Evolutionary conservation across 2,329 filamentous ascomycete species (phyloP).

Genomic region (Leptodontidium sp.): DNA sequence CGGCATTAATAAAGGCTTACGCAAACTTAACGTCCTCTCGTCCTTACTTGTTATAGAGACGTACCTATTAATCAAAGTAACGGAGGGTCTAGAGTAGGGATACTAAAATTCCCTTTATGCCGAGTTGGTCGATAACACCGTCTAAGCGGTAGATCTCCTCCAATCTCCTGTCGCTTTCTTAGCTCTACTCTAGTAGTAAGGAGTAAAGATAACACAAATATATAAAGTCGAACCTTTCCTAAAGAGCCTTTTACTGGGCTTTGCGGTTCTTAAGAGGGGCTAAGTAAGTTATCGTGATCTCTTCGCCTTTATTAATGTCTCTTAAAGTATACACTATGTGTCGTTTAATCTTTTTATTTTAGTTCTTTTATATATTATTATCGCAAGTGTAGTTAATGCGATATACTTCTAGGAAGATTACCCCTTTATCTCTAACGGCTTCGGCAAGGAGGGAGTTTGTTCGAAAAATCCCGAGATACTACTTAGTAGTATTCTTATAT

Average conservation of each 20-base stretch:
- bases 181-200: constrained; percentile 45
- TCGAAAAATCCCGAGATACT: constrained; percentile 32
- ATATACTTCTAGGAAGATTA: constrained; percentile 48
- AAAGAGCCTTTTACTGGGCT: constrained; percentile 41
- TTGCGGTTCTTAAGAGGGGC: constrained; percentile 35
- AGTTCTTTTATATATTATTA: constrained; percentile 48
- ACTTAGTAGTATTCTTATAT: constrained; percentile 17
- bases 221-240: constrained; percentile 47
- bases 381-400: constrained; percentile 51
- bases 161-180: constrained; percentile 45
- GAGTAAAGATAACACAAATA: constrained; percentile 50
- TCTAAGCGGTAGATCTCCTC: constrained; percentile 41
- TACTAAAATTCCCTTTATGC: constrained; percentile 24
- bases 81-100: constrained; percentile 30
- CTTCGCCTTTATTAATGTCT: constrained; percentile 48
- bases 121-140: constrained; percentile 37
- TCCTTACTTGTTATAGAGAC: constrained; percentile 43
- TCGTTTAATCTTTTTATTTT: constrained; percentile 46
- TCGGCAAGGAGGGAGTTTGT: constrained; percentile 32
- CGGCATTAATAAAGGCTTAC: constrained; percentile 42
- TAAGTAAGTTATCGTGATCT: constrained; percentile 50
- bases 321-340: constrained; percentile 48
- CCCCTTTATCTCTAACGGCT: constrained; percentile 43
- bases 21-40: constrained; percentile 38
- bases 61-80: constrained; percentile 41